A percentile compares a stretch with the other conserved stretches of the same genome.
These are phyloP conservation scores for Dactylellina haptotyla DNA, from an alignment of 2,329 filamentous ascomycete genomes.

Conservation along the genomic window DNA sequence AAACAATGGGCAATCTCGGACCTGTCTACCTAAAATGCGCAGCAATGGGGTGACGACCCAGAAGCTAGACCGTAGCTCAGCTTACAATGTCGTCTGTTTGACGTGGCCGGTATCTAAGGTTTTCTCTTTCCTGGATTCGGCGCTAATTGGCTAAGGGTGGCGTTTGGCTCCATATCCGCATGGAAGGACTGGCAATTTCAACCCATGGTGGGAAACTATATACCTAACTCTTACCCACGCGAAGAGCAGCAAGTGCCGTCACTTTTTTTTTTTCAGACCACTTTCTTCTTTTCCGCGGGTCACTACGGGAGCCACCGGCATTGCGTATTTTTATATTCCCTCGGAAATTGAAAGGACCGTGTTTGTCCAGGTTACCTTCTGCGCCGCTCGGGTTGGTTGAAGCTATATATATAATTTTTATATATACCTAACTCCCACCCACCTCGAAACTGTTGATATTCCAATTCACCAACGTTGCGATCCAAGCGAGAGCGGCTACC, in stretches of 20 bases:
- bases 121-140: neutral
- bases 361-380: neutral
- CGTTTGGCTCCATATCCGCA: constrained; percentile 20
- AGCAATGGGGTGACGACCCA: too few relatives aligned
- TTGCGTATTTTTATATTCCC: neutral
- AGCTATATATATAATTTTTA: neutral
- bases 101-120: constrained; percentile 3
- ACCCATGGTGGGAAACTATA: constrained; percentile 5
- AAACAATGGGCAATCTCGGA: neutral
- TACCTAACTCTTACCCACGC: neutral
- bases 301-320: neutral
- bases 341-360: constrained; percentile 10
- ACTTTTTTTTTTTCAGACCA: neutral
- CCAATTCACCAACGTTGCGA: too few relatives aligned
- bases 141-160: constrained; percentile 22
- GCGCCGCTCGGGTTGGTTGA: too few relatives aligned
- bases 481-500: too few relatives aligned
- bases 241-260: neutral
- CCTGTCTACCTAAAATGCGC: neutral
- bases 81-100: neutral
- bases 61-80: too few relatives aligned
- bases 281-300: neutral
- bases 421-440: neutral
- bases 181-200: neutral
- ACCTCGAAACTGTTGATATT: too few relatives aligned